Conservation (phyloP, 768 basidiomycete species). For the Serpula lacrymans region DNA sequence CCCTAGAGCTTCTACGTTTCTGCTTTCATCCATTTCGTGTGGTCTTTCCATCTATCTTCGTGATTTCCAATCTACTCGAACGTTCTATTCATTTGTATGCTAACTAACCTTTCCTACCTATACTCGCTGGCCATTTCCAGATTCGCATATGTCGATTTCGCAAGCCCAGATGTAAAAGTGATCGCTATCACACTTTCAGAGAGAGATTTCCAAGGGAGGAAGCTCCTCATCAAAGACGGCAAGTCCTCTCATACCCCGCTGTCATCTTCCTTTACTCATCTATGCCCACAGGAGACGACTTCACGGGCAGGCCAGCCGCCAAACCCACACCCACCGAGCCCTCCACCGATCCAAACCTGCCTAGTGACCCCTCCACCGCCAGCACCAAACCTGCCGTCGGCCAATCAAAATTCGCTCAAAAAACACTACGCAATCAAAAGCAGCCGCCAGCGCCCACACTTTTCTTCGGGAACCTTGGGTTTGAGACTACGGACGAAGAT, state of each 20-base stretch:
- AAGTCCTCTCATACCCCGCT: constrained; percentile 13
- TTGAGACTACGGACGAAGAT: constrained; percentile 78
- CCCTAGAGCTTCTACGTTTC: no score
- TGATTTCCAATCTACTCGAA: no score
- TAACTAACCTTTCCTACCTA: not conserved
- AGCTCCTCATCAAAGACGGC: constrained; percentile 93
- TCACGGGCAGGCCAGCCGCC: constrained; percentile 60
- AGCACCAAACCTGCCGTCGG: constrained; percentile 29
- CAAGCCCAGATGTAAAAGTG: constrained; percentile 66
- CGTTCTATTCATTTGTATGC: constrained; percentile 13
- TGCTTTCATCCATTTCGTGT: no score
- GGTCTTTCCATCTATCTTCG: no score
- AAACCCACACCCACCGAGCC: constrained; percentile 30
- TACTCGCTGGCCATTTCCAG: constrained; percentile 36
- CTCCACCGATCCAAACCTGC: constrained; percentile 30
- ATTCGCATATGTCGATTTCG: constrained; percentile 96
- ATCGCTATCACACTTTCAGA: constrained; percentile 82
- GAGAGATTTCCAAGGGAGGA: constrained; percentile 76
- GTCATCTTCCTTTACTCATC: constrained; percentile 6
- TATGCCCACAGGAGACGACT: constrained; percentile 70
- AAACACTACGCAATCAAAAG: constrained; percentile 74
- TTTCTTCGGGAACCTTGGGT: constrained; percentile 91
- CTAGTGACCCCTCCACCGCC: constrained; percentile 23
- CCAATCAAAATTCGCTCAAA: constrained; percentile 68
- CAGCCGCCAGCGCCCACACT: constrained; percentile 82